Evolutionary conservation across 345 rosid genomes (phyloP), one percentile per base, ranked within the genome.

Genomic region (Murraya paniculata): DNA sequence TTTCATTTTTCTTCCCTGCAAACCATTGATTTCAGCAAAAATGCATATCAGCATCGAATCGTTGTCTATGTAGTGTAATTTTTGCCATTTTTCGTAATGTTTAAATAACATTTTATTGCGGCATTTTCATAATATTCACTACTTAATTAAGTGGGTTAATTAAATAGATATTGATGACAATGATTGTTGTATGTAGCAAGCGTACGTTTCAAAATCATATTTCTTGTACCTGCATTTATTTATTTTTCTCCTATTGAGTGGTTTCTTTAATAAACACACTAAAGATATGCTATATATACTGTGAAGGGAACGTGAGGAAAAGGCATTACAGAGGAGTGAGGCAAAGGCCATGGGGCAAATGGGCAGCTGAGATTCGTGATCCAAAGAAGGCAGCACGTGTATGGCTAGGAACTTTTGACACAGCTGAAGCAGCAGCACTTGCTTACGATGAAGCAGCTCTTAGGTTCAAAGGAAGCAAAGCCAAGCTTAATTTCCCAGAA

Each of bases 381-480:
- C 92, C 92, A 0, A 72, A 81, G 57, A 89, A 87, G 19, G 92
- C 90, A 2, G 90, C 90, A 33, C 72, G 92, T 4, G 85, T 87
- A 1, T 89, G 92, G 92, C 87, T 92, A 5, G 97, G 97, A 19
- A 92, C 97, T 11, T 92, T 92, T 64, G 90, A 90, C 53, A 91
- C 97, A 0, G 94, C 92, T 2, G 97, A 92, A 78, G 92, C 90
- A 0, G 97, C 97, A 0, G 97, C 97, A 8, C 82, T 89, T 56
- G 97, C 95, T 33, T 92, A 92, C 39, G 97, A 92, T 73, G 90
- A 91, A 74, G 97, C 97, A 0, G 97, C 97, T 66, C 93, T 92
- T 9, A 83, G 90, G 81, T 92, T 92, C 84, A 92, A 91, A 87
- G 97, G 95, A 75, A 85, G 92, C 90, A 91, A 89, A 85, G 95